Percentiles rank a stretch among this genome's conserved stretches.
Conservation (phyloP, 352 stramenopile species). For the Globisporangium carolinianum region DNA sequence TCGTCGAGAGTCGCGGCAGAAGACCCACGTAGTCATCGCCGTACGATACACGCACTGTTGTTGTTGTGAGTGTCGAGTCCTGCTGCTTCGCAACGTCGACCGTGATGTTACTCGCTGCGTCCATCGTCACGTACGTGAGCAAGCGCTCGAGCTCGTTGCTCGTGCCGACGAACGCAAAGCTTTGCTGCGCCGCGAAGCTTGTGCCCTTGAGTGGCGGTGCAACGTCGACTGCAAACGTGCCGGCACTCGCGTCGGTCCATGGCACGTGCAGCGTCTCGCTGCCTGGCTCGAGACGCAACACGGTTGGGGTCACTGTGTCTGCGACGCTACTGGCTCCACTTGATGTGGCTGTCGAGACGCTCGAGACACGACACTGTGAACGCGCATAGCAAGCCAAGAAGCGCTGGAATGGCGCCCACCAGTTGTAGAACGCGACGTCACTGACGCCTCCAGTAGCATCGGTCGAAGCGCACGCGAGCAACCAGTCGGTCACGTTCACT, state of each 20-base stretch:
- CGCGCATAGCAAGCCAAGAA: conserved; percentile 22
- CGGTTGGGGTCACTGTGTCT: not conserved
- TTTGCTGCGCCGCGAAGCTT: not conserved
- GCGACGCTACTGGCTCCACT: not conserved
- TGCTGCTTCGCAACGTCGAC: not conserved
- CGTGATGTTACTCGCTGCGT: conserved; percentile 1
- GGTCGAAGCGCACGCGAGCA: not conserved
- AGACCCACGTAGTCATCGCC: conserved; percentile 9
- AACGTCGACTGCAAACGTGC: conserved; percentile 2
- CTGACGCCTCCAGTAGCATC: not conserved
- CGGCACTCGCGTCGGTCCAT: not conserved
- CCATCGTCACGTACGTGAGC: conserved; percentile 8
- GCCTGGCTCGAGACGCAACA: conserved; percentile 1
- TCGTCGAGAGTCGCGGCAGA: not conserved
- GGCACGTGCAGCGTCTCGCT: conserved; percentile 3
- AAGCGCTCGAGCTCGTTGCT: conserved; percentile 2
- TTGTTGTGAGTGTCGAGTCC: not conserved
- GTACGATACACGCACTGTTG: conserved; percentile 3
- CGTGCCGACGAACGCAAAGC: conserved; percentile 1
- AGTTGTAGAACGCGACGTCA: conserved; percentile 12
- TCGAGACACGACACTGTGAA: conserved; percentile 6
- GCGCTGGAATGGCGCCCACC: conserved; percentile 20
- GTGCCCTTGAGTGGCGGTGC: not conserved
- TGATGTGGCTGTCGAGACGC: not conserved
- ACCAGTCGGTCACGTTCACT: conserved; percentile 2